Base-by-base conservation (phyloP, 2,329 filamentous ascomycete species). In the Penicillium glabrum region DNA sequence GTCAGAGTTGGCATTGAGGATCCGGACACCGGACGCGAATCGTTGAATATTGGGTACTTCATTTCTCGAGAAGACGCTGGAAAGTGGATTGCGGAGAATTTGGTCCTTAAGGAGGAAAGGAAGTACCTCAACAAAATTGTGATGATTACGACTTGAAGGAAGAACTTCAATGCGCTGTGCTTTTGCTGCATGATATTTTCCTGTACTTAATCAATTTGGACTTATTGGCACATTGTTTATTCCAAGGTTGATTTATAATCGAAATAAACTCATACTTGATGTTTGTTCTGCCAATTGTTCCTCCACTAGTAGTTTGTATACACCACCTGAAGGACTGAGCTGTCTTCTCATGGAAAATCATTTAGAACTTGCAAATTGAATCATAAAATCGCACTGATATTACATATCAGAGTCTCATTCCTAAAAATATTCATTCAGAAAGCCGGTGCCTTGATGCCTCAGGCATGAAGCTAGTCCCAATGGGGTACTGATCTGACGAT, bases 11-110 rank as follows among this genome's bases (percentile, higher is more conserved):
- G 65, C 0, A 54, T 63, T 31, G 65, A 65, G 21, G 69, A 67
- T 54, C 58, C 73, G 4, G 66, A 64, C 45, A 65, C 56, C 14
- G 72, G 74, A 2, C 69, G 69, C 27, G 60, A 65, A 53, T 63
- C 63, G 0, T 67, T 69, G 9, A 67, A 65, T 14, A 59, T 70
- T 19, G 73, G 74, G 7, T 77, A 73, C 61, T 67, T 60, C 5
- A 72, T 76, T 50, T 62, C 64, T 13, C 61, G 73, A 33, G 70
- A 69, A 27, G 72, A 74, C 65, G 70, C 61, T 16, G 64, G 64
- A 2, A 59, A 51, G 35, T 66, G 64, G 64, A 53, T 60, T 23
- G 51, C 58, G 5, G 57, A 66, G n/a, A 59, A 56, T 43, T 46
- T 64, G 37, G 51, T 62, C 37, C 33, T 52, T 26, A 35, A 54